Evolutionary conservation across 139 green algal species (phyloP).

Genomic region (Chlorella sp.): DNA sequence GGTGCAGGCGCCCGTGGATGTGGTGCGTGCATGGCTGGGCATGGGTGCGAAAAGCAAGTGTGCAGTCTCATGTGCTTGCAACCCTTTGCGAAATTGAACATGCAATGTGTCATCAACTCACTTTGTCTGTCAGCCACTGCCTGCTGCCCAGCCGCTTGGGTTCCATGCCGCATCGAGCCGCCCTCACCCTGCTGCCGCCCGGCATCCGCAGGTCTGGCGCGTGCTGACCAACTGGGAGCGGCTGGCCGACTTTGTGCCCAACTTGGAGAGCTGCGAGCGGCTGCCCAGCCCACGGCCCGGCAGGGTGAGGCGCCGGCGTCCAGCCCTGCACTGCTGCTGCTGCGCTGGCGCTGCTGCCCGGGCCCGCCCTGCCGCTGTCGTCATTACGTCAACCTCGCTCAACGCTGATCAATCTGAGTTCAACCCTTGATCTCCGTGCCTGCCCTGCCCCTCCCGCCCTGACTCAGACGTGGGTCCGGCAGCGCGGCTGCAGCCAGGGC

Average conservation of each 20-base stretch:
- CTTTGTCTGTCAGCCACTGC: too few species aligned
- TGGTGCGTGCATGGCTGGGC: slow-evolving; percentile 23
- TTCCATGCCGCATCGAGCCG: too few species aligned
- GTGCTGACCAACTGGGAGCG: slow-evolving; percentile 68
- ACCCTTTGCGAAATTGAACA: too few species aligned
- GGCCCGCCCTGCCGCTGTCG: too few species aligned
- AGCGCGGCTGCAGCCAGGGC: slow-evolving; percentile 58
- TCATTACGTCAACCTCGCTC: too few species aligned
- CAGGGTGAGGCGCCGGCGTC: not conserved
- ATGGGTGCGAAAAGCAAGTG: too few species aligned
- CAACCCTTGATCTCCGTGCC: not conserved
- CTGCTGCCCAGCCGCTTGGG: too few species aligned
- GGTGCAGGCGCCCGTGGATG: slow-evolving; percentile 50
- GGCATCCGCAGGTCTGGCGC: slow-evolving; percentile 69
- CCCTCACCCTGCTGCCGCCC: too few species aligned
- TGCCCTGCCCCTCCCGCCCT: not conserved
- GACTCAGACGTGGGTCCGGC: slow-evolving; percentile 35
- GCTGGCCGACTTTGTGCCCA: slow-evolving; percentile 67
- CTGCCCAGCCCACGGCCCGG: slow-evolving; percentile 34
- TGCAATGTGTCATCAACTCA: too few species aligned
- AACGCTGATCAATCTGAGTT: too few species aligned
- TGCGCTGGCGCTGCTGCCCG: too few species aligned
- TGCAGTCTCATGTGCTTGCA: too few species aligned
- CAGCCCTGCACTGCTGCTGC: not conserved
- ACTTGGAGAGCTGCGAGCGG: slow-evolving; percentile 62